Base-by-base conservation (phyloP, 345 rosid species). In the Bretschneidera sinensis region DNA sequence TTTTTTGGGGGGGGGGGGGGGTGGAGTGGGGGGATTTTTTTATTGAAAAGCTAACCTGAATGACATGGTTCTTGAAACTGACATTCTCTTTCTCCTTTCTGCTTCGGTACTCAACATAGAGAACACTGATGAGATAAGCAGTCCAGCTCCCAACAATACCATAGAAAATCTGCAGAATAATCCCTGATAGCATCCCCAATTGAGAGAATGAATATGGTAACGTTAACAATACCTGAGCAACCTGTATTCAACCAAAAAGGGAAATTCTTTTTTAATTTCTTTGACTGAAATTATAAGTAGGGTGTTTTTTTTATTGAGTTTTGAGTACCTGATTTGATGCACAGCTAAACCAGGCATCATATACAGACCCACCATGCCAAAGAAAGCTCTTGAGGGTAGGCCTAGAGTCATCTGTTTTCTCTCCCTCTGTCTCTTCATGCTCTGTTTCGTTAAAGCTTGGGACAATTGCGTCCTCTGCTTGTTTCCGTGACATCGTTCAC, bases 261-360 rank as follows among this genome's bases (percentile, higher is more conserved):
- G 17, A 48, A 48, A 49, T 11, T 5, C 20, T 25, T 28, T 47
- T 21, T 25, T 31, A 43, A 16, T 28, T 28, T 6, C 11, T 48
- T 51, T 24, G 0, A 22, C 20, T 22, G 15, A 17, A 21, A 28
- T 24, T 20, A 39, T 39, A 11, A 39, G 11, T 18, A 19, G 21
- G 22, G 20, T 15, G 19, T 51, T 21, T 51, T 21, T 57, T 34
- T 56, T n/a, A 6, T 2, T 56, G 18, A 35, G 17, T 18, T 23
- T n/a, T 19, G 9, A 0, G 25, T 64, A 82, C 91, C 84, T 89
- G 92, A 73, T 89, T 86, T 11, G 88, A 89, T 31, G 96, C 85
- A 68, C 92, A 88, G 59, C 96, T 88, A 66, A 88, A 88, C 96
- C 96, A 88, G 43, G 92, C 96, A 81, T 89, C 96, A 73, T 82